Percentiles rank a stretch among this genome's conserved stretches.
Evolutionary conservation across 2,329 filamentous ascomycete species (phyloP).

Genomic region (Arthroderma sp.): DNA sequence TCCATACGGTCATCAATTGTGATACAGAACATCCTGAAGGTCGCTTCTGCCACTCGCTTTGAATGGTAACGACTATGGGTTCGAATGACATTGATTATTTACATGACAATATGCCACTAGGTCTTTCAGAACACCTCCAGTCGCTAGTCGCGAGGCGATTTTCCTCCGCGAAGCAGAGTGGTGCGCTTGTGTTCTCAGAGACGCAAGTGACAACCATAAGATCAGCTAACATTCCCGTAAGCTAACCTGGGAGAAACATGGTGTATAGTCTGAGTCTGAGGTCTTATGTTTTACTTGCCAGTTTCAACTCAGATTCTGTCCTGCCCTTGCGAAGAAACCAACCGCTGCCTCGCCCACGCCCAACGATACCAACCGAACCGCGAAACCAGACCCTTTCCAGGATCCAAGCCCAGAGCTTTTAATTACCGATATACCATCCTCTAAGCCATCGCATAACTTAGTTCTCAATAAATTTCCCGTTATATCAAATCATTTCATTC

Average conservation of each 20-base stretch:
- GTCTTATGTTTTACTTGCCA: constrained; percentile 9
- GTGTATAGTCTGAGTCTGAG: background rate
- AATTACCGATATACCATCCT: constrained; percentile 25
- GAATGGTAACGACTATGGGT: no score
- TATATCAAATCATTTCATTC: constrained; percentile 36
- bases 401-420: constrained; percentile 30
- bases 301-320: constrained; percentile 38
- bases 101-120: constrained; percentile 20
- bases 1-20: no score
- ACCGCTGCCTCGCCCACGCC: constrained; percentile 9
- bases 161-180: constrained; percentile 22
- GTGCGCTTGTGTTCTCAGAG: constrained; percentile 26
- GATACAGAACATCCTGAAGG: no score
- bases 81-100: no score
- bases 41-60: no score
- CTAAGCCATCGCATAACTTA: constrained; percentile 25
- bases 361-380: constrained; percentile 5
- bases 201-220: constrained; percentile 27
- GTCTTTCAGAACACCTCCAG: constrained; percentile 23
- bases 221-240: constrained; percentile 23
- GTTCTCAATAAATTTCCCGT: constrained; percentile 38
- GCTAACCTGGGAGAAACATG: background rate
- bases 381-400: constrained; percentile 32
- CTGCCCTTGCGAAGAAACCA: constrained; percentile 34
- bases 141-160: constrained; percentile 26